These are phyloP conservation scores for Ustilago xerochloae DNA, from an alignment of 1,284 basidiomycete genomes.

Conservation along the genomic window DNA sequence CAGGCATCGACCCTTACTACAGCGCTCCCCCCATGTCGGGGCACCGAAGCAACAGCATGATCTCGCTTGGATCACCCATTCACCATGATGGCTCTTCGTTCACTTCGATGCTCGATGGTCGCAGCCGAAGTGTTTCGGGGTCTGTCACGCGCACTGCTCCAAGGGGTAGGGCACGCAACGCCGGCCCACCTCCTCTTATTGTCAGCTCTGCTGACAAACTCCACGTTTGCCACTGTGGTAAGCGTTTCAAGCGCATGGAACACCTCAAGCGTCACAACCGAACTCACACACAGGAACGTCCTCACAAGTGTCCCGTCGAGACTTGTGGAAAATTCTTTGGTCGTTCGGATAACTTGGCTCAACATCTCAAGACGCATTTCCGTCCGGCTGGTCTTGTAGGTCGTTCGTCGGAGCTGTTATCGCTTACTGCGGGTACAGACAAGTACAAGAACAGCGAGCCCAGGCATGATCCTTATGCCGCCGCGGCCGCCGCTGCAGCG, in stretches of 20 bases:
- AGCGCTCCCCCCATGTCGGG: slow-evolving; percentile 51
- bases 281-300: slow-evolving; percentile 66
- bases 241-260: slow-evolving; percentile 67
- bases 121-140: slow-evolving; percentile 36
- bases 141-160: slow-evolving; percentile 42
- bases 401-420: slow-evolving; percentile 45
- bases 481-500: slow-evolving; percentile 47
- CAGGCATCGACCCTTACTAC: slow-evolving; percentile 50
- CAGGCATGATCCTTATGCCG: slow-evolving; percentile 61
- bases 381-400: slow-evolving; percentile 53
- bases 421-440: slow-evolving; percentile 36
- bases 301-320: slow-evolving; percentile 63
- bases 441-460: slow-evolving; percentile 42
- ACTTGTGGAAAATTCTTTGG: slow-evolving; percentile 66
- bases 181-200: slow-evolving; percentile 62
- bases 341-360: slow-evolving; percentile 65
- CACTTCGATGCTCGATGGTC: slow-evolving; percentile 40
- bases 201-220: slow-evolving; percentile 66
- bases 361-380: slow-evolving; percentile 68
- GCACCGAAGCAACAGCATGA: slow-evolving; percentile 58
- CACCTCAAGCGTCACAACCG: slow-evolving; percentile 68
- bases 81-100: slow-evolving; percentile 20
- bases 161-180: slow-evolving; percentile 37
- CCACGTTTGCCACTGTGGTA: slow-evolving; percentile 66
- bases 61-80: slow-evolving; percentile 45